Evolutionary conservation across 2,329 filamentous ascomycete species (phyloP), one percentile per base, ranked within the genome.

Genomic region (Microascus cirrosus): DNA sequence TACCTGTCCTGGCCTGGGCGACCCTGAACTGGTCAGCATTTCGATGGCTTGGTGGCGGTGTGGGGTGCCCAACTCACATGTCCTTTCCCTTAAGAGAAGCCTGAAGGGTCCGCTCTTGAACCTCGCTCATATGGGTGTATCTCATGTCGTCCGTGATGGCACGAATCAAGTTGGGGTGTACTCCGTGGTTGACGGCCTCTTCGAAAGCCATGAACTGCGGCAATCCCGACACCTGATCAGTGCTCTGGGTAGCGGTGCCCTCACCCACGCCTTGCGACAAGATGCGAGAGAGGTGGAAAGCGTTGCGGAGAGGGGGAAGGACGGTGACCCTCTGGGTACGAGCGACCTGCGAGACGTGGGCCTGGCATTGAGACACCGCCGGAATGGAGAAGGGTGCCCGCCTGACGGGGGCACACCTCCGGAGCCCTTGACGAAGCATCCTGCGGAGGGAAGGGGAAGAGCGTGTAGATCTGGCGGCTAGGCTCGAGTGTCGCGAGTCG

Each of bases 1-100:
- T 97, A 69, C 94, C 94, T 10, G 94, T 99, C 74, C 90, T 96
- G 60, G 94, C 94, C 75, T 97, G 94, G 53, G 93, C 94, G 63
- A 97, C 80, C 65, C 87, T 90, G 66, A 18, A 32, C 20, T 24
- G n/a, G 45, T 50, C 45, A 50, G 45, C 13, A 50, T 50, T 42
- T 11, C 6, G 45, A 24, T 22, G 45, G 22, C n/a, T 20, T 50
- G 20, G 45, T 13, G 6, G n/a, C 42, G 20, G 45, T 7, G 39
- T 8, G 52, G n/a, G 45, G 25, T 13, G 18, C 12, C 13, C 15
- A 58, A 74, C 87, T 75, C 80, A 93, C 89, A 96, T 79, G 71
- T 96, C 93, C 60, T 78, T 82, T 24, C 94, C 92, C 63, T 84
- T 83, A 50, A 97, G 75, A 3, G 89, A 89, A 58, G 89, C 81